A percentile compares a stretch with the other conserved stretches of the same genome.
Evolutionary conservation across 345 rosid genomes (phyloP).

Genomic region (Sisymbrium altissimum): DNA sequence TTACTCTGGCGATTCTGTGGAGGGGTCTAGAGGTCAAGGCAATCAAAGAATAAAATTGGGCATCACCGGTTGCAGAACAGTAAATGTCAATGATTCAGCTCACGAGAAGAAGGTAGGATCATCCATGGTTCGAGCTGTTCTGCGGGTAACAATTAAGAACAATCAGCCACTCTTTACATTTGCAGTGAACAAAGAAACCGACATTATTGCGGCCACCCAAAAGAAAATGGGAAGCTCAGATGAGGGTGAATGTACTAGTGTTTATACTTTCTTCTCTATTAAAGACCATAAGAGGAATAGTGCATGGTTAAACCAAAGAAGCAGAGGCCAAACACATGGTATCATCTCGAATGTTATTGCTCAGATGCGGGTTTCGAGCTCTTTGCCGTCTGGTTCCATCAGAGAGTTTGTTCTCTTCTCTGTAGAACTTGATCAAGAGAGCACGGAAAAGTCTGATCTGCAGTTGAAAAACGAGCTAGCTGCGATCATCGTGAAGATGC

Average conservation of each 20-base stretch:
- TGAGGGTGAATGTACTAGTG: slow-evolving; percentile 52
- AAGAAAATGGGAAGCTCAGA: slow-evolving; percentile 48
- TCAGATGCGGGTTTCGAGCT: slow-evolving; percentile 67
- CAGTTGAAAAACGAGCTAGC: slow-evolving; percentile 78
- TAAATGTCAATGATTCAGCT: slow-evolving; percentile 40
- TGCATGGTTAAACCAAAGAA: slow-evolving; percentile 69
- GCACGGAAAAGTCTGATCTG: slow-evolving; percentile 42
- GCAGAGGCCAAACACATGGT: slow-evolving; percentile 59
- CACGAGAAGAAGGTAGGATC: slow-evolving; percentile 44
- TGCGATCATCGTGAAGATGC: slow-evolving; percentile 71
- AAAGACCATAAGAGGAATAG: slow-evolving; percentile 71
- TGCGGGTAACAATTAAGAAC: slow-evolving; percentile 64
- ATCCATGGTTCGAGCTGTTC: slow-evolving; percentile 62
- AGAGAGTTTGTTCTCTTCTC: slow-evolving; percentile 78
- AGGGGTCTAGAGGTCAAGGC: slow-evolving; percentile 39
- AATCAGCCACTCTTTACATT: slow-evolving; percentile 81
- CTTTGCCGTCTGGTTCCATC: slow-evolving; percentile 40
- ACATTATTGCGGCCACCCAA: slow-evolving; percentile 74
- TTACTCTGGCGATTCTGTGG: slow-evolving; percentile 32
- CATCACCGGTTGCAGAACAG: slow-evolving; percentile 31
- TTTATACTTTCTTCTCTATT: slow-evolving; percentile 64
- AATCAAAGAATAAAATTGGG: slow-evolving; percentile 44
- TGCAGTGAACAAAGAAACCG: slow-evolving; percentile 63
- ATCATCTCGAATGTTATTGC: slow-evolving; percentile 63
- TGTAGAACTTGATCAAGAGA: slow-evolving; percentile 44